A percentile compares a stretch with the other conserved stretches of the same genome.
Conservation (phyloP, 495 filamentous ascomycete species). For the Gamarada debralockiae region DNA sequence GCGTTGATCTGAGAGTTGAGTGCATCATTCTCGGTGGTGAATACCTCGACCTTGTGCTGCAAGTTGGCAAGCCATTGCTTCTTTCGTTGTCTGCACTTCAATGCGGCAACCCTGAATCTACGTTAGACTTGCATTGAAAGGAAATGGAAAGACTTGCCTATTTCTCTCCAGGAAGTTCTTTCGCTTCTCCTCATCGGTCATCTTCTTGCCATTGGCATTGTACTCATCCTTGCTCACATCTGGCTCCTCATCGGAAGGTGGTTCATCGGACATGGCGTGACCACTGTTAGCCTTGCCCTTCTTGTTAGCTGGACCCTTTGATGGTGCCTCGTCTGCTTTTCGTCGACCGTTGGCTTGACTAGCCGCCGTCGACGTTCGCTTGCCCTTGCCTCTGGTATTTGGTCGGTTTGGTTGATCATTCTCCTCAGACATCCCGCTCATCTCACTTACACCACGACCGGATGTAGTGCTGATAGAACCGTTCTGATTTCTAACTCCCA, state of each 20-base stretch:
- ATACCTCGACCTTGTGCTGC: slow-evolving; percentile 91
- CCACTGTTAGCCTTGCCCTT: slow-evolving; percentile 62
- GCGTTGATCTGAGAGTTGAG: slow-evolving; percentile 77
- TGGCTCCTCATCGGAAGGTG: slow-evolving; percentile 47
- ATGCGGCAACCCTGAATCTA: slow-evolving; percentile 73
- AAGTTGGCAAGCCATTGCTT: slow-evolving; percentile 98
- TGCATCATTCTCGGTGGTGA: slow-evolving; percentile 83
- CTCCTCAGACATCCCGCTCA: slow-evolving; percentile 69
- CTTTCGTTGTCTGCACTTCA: slow-evolving; percentile 97
- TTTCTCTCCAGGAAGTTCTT: slow-evolving; percentile 98
- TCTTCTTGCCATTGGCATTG: slow-evolving; percentile 69
- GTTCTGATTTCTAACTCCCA: slow-evolving; percentile 34
- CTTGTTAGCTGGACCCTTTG: slow-evolving; percentile 65
- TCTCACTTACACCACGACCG: slow-evolving; percentile 59
- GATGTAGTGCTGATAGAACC: slow-evolving; percentile 39
- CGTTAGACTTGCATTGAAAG: neutral
- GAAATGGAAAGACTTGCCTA: slow-evolving; percentile 56
- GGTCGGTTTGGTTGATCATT: slow-evolving; percentile 62
- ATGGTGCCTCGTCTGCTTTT: slow-evolving; percentile 72
- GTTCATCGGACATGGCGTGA: slow-evolving; percentile 43
- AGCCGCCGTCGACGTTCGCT: slow-evolving; percentile 45
- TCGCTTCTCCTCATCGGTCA: slow-evolving; percentile 98
- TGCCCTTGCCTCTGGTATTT: slow-evolving; percentile 62
- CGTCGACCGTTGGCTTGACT: slow-evolving; percentile 48
- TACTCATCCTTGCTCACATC: slow-evolving; percentile 54